Evolutionary conservation across 371 early-diverging fungal species (phyloP).

Genomic region (Lichtheimia ramosa): DNA sequence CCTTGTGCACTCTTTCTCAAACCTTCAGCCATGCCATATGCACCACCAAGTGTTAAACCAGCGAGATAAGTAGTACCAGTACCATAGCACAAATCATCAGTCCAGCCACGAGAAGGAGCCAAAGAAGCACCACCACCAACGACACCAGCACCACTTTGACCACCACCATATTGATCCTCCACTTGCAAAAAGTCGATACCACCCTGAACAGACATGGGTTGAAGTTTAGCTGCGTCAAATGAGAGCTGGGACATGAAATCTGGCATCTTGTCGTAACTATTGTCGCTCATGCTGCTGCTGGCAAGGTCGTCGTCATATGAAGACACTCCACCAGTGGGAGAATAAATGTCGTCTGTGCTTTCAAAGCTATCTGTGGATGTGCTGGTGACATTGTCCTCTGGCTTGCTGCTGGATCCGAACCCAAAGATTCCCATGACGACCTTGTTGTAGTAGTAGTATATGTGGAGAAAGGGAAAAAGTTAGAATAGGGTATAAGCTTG

Average conservation of each 20-base stretch:
- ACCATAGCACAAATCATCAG: conserved; percentile 88
- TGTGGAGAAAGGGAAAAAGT: background rate
- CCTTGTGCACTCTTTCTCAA: conserved; percentile 57
- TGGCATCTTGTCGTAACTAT: conserved; percentile 53
- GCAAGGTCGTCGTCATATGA: conserved; percentile 15
- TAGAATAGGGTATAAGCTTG: background rate
- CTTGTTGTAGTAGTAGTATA: background rate
- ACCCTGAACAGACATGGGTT: conserved; percentile 59
- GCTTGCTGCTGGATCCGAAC: conserved; percentile 22
- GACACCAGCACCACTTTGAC: conserved; percentile 25
- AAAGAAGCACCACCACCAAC: conserved; percentile 38
- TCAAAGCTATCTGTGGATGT: conserved; percentile 9
- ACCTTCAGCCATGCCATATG: conserved; percentile 81
- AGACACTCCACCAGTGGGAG: conserved; percentile 20
- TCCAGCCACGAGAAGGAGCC: conserved; percentile 78
- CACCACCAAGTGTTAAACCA: conserved; percentile 80
- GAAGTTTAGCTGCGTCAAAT: conserved; percentile 54
- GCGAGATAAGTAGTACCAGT: conserved; percentile 80
- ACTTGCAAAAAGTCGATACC: conserved; percentile 64
- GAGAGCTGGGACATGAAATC: conserved; percentile 54
- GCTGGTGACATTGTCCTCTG: conserved; percentile 3
- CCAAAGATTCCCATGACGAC: conserved; percentile 28
- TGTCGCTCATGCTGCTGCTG: conserved; percentile 17
- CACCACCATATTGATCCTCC: conserved; percentile 41
- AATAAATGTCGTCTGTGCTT: conserved; percentile 27